Base-by-base conservation (phyloP, 306 rosid genomes). In the Glycyrrhiza uralensis region DNA sequence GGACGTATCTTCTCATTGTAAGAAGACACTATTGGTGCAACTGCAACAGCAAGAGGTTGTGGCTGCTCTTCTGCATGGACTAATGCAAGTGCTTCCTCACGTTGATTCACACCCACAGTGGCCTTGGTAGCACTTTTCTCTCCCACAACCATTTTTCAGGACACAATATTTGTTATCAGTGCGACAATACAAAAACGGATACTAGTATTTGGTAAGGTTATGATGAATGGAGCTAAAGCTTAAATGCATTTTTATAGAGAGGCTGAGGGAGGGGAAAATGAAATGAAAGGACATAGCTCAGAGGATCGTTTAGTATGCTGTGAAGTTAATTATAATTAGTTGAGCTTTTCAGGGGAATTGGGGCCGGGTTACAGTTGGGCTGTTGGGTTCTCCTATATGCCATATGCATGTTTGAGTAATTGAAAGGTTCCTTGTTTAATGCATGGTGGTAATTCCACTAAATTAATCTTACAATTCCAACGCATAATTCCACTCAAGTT, bases 1-100 rank as follows among this genome's bases (percentile, higher is more conserved):
- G 89, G 89, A 1, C 84, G 78, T 5, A 76, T 79, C 1, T 11
- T 33, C 11, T 85, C 84, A 15, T 85, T 79, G 61, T 82, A 82
- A 0, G 86, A 82, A 0, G 84, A 66, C 0, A 72, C 78, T 0
- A 81, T 76, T 0, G 86, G 86, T 11, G 82, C 61, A 17, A 69
- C n/a, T 28, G 39, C 56, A 24, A 19, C 0, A 12, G 36, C 1
- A 6, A 42, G 13, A 0, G 44, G 8, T 5, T 45, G 2, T 18
- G 67, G 20, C 3, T 33, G 39, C 13, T 65, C 70, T 1, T 10
- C 33, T 23, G 0, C 39, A 32, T 5, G 45, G 33, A 54, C 42
- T 3, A 61, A 0, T 7, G 81, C 39, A 36, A 5, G 22, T 4
- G 57, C 3, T 0, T n/a, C 2, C 0, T 19, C 60, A 36, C 2